Conservation (phyloP, 768 basidiomycete genomes). For the Amanita subjunquillea region DNA sequence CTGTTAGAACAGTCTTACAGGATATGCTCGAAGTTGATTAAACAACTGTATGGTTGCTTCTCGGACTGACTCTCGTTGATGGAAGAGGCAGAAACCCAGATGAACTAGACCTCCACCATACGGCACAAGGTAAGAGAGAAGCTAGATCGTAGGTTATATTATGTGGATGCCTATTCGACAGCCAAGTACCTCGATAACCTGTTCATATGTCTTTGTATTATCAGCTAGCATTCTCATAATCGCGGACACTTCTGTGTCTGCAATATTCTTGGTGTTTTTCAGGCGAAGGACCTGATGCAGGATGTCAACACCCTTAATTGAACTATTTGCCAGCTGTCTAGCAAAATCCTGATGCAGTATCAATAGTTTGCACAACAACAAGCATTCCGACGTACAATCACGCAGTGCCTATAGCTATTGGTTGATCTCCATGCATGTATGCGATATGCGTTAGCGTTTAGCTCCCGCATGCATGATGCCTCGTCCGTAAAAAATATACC, state of each 20-base stretch:
- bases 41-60: slow-evolving; percentile 79
- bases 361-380: slow-evolving; percentile 7
- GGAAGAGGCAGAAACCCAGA: slow-evolving; percentile 85
- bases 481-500: slow-evolving; percentile 80
- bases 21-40: slow-evolving; percentile 63
- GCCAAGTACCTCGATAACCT: slow-evolving; percentile 67
- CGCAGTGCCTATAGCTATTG: slow-evolving; percentile 64
- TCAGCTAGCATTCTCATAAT: slow-evolving; percentile 71
- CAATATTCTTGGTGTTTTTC: slow-evolving; percentile 59
- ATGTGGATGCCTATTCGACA: neutral
- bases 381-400: slow-evolving; percentile 34
- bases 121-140: slow-evolving; percentile 68
- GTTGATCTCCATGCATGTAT: slow-evolving; percentile 93
- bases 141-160: slow-evolving; percentile 29
- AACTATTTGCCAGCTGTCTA: slow-evolving; percentile 36
- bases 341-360: slow-evolving; percentile 50
- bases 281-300: slow-evolving; percentile 79
- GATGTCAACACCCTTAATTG: slow-evolving; percentile 77
- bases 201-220: slow-evolving; percentile 71
- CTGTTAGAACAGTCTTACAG: slow-evolving; percentile 38
- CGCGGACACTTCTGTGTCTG: slow-evolving; percentile 60
- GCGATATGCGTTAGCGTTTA: slow-evolving; percentile 65
- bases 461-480: slow-evolving; percentile 49
- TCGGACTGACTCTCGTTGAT: slow-evolving; percentile 68
- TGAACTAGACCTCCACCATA: slow-evolving; percentile 78